Evolutionary conservation across 2,329 filamentous ascomycete genomes (phyloP), one percentile per base, ranked within the genome.

Genomic region (Purpureocillium takamizusanense): DNA sequence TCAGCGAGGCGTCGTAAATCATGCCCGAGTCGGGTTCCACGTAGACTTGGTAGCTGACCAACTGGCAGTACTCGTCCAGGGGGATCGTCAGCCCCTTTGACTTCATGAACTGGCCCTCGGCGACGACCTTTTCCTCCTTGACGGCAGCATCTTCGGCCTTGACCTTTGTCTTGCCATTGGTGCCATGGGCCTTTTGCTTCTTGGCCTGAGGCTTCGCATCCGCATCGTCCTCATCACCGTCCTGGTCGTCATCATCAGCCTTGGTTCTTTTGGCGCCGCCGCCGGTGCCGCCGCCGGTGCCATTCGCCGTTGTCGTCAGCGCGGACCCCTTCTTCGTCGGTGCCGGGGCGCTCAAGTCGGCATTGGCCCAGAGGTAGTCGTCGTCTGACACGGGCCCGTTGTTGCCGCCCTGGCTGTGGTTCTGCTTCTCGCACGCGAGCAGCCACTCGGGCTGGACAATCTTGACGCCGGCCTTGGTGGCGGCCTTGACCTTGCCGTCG

Each of bases 1-100:
- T 92, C 33, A 94, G 66, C 0, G 83, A 79, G 1, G 83, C 86
- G 53, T 94, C 86, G 56, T 76, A 90, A 35, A 90, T 86, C 39
- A 82, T 61, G 15, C 78, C 76, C 15, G 50, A 46, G 30, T 72
- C 59, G 1, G 72, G 60, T 43, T 81, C 81, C 40, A 90, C 74
- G 51, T 83, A 79, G 25, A 94, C 85, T 14, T 61, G 52, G 31
- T 63, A 66, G 12, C 49, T 53, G 10, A 41, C 7, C 2, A 66
- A 50, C 2, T 55, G 49, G 36, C 62, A 67, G 13, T 54, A 54
- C 25, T 70, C 65, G 42, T 80, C 76, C 3, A 77, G 45, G 0
- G 74, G 72, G 31, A 80, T 66, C 11, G 55, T 54, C 4, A 67
- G 42, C 31, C 64, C 61, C 32, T 62, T 60, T 23, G 65, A 63